These are phyloP conservation scores for Silene conica DNA, from an alignment of 148 eudicot species.

Conservation along the genomic window DNA sequence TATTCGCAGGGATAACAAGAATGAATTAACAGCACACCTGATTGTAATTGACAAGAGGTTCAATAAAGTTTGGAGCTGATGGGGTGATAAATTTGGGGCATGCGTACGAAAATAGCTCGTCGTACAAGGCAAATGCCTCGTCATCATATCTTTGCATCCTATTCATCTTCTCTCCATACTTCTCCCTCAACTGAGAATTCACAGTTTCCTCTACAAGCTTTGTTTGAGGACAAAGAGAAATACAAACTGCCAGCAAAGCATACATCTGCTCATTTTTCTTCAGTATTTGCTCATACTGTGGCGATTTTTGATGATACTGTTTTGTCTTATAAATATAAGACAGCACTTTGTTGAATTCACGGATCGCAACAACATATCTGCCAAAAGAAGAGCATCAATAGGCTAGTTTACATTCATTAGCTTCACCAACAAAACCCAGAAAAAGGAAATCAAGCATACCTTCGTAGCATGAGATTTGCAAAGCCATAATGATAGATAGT, in stretches of 20 bases:
- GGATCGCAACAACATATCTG: slow-evolving; percentile 84
- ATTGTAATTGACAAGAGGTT: slow-evolving; percentile 90
- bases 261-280: slow-evolving; percentile 99
- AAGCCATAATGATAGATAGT: slow-evolving; percentile 97
- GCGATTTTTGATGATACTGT: slow-evolving; percentile 88
- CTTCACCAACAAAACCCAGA: slow-evolving; percentile 5
- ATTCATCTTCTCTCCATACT: slow-evolving; percentile 91
- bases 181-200: slow-evolving; percentile 79
- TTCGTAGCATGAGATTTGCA: slow-evolving; percentile 93
- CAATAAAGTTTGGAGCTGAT: slow-evolving; percentile 83
- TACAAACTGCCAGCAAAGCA: slow-evolving; percentile 78
- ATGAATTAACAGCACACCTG: slow-evolving; percentile 48
- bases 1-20: background rate
- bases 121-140: slow-evolving; percentile 80
- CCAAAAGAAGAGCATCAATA: background rate
- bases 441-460: slow-evolving; percentile 39
- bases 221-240: slow-evolving; percentile 87
- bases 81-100: slow-evolving; percentile 98
- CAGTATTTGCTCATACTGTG: slow-evolving; percentile 91
- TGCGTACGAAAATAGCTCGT: slow-evolving; percentile 97
- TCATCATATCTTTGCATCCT: slow-evolving; percentile 93
- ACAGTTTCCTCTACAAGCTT: slow-evolving; percentile 95
- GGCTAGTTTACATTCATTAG: slow-evolving; percentile 7
- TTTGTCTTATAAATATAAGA: slow-evolving; percentile 86
- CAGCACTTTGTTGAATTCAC: slow-evolving; percentile 83